Percentiles rank a stretch among this genome's conserved stretches.
Evolutionary conservation across 164 flowering plant genomes (phyloP).

Genomic region (Vitis riparia): DNA sequence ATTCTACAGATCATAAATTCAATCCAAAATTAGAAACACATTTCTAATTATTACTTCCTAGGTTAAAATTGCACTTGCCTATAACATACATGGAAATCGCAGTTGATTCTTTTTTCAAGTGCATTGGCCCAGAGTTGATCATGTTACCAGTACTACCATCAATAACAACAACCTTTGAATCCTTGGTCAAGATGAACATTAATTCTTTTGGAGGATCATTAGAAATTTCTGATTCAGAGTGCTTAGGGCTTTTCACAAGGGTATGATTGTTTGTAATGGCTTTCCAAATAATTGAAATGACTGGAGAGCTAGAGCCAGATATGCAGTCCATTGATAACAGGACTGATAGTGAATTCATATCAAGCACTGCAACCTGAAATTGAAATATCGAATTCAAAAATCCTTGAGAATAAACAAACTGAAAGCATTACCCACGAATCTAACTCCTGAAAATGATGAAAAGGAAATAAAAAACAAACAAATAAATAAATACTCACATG

Average conservation of each 20-base stretch:
- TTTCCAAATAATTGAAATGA: conserved; percentile 46
- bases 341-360: conserved; percentile 47
- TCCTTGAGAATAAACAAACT: not conserved
- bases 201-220: conserved; percentile 29
- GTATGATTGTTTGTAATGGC: conserved; percentile 16
- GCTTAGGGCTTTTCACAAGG: conserved; percentile 30
- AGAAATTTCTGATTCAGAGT: conserved; percentile 23
- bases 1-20: not conserved
- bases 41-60: not conserved
- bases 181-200: conserved; percentile 55
- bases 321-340: conserved; percentile 45
- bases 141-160: conserved; percentile 47
- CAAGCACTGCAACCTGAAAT: conserved; percentile 75
- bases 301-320: conserved; percentile 42
- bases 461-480: conserved; percentile 3
- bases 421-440: not conserved
- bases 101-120: conserved; percentile 42
- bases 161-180: conserved; percentile 52
- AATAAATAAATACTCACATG: conserved; percentile 47
- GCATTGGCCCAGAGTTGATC: conserved; percentile 41
- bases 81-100: conserved; percentile 73
- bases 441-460: not conserved
- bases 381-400: conserved; percentile 5
- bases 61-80: conserved; percentile 54
- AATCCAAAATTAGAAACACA: not conserved